Conservation (phyloP, 1,284 basidiomycete species). For the Cryptococcus hybrid region DNA sequence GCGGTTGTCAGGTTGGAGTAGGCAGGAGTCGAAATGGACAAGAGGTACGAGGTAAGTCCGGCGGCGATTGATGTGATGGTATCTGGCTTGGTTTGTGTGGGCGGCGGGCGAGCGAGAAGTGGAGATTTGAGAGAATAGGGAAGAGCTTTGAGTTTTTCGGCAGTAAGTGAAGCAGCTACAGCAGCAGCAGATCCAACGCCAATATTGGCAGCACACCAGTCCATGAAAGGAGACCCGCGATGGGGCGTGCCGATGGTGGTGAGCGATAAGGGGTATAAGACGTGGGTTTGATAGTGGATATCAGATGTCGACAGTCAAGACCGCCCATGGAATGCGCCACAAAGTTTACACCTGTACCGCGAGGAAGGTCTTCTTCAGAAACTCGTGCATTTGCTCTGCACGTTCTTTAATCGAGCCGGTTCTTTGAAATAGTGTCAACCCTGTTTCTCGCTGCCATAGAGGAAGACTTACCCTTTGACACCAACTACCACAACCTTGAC, state of each 20-base stretch:
- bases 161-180: conserved; percentile 23
- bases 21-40: conserved; percentile 95
- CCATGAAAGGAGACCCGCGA: conserved; percentile 96
- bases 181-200: conserved; percentile 65
- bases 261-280: conserved; percentile 80
- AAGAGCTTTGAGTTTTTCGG: conserved; percentile 17
- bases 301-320: conserved; percentile 88
- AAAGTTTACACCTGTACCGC: conserved; percentile 78
- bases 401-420: conserved; percentile 89
- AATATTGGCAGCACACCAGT: conserved; percentile 93
- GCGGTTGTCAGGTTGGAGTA: conserved; percentile 91
- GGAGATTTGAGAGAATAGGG: conserved; percentile 56
- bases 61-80: conserved; percentile 36
- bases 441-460: too few relatives aligned
- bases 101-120: conserved; percentile 44
- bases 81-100: conserved; percentile 10
- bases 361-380: conserved; percentile 65
- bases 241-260: conserved; percentile 94
- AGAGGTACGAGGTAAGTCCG: conserved; percentile 72
- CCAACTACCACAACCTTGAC: conserved; percentile 94
- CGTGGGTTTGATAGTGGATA: conserved; percentile 76
- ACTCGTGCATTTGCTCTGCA: conserved; percentile 72
- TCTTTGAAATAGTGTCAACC: conserved; percentile 49
- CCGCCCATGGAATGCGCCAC: conserved; percentile 95
- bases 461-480: conserved; percentile 73